Evolutionary conservation across 306 rosid genomes (phyloP).

Genomic region (Ochetophila trinervis): DNA sequence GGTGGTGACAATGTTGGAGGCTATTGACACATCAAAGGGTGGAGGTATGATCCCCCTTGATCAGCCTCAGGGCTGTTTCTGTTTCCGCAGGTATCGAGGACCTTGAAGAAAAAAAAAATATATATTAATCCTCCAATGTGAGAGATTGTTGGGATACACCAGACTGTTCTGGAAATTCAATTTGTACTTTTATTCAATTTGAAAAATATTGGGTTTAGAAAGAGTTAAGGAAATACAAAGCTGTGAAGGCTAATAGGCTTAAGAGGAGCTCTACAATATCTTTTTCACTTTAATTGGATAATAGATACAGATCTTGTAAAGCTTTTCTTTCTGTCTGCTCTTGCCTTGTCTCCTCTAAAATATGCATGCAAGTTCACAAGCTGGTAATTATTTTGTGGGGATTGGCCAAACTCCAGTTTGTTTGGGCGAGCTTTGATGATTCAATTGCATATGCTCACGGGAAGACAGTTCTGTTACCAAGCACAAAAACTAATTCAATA

Average conservation of each 20-base stretch:
- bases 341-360: conserved; percentile 23
- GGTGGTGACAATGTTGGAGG: conserved; percentile 84
- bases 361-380: conserved; percentile 23
- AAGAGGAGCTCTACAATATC: conserved; percentile 44
- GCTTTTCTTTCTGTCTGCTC: conserved; percentile 36
- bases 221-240: conserved; percentile 42
- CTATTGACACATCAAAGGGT: conserved; percentile 89
- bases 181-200: conserved; percentile 44
- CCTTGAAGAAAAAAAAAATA: conserved; percentile 48
- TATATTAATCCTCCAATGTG: conserved; percentile 23
- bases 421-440: no score
- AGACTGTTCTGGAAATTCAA: conserved; percentile 33
- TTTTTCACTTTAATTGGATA: conserved; percentile 39
- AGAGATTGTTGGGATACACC: conserved; percentile 13
- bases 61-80: conserved; percentile 81
- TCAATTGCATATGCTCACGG: no score
- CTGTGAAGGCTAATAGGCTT: conserved; percentile 39
- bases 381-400: not conserved
- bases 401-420: not conserved
- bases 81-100: conserved; percentile 82
- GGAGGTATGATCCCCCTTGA: conserved; percentile 97
- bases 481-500: no score
- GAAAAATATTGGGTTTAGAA: conserved; percentile 27
- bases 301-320: conserved; percentile 58
- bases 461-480: no score